These are phyloP conservation scores for Torulaspora microellipsoides DNA, from an alignment of 805 yeast genomes.

Conservation along the genomic window DNA sequence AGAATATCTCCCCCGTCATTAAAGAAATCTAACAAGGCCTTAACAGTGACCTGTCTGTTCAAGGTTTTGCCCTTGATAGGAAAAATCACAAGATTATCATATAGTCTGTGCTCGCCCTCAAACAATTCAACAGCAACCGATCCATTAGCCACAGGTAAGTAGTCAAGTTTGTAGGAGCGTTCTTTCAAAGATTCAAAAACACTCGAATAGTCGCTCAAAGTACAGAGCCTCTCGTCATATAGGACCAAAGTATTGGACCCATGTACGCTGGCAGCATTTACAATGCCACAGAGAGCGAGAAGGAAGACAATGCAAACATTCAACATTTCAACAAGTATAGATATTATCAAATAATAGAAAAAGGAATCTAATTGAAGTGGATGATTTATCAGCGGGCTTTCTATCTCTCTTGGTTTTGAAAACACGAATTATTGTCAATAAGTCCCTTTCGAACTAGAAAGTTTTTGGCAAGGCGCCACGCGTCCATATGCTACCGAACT, in stretches of 20 bases:
- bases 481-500: too few species aligned
- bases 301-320: conserved; percentile 4
- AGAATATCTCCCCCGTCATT: conserved; percentile 70
- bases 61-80: conserved; percentile 51
- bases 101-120: conserved; percentile 42
- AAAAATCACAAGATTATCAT: conserved; percentile 54
- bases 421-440: too few species aligned
- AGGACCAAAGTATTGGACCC: conserved; percentile 33
- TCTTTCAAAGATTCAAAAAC: conserved; percentile 29
- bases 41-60: conserved; percentile 39
- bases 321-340: conserved; percentile 3
- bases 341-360: too few species aligned
- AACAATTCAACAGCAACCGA: conserved; percentile 20
- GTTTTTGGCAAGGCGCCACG: too few species aligned
- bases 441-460: too few species aligned
- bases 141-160: conserved; percentile 24
- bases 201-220: conserved; percentile 25
- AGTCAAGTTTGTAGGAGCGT: conserved; percentile 36
- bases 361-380: too few species aligned
- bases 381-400: too few species aligned
- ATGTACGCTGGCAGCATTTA: conserved; percentile 18
- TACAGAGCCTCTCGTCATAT: conserved; percentile 31
- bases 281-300: conserved; percentile 6
- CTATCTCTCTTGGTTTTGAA: too few species aligned
- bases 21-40: conserved; percentile 54